Percentiles rank a stretch among this genome's conserved stretches.
Evolutionary conservation across 768 basidiomycete genomes (phyloP).

Genomic region (Pleurotus sapidus): DNA sequence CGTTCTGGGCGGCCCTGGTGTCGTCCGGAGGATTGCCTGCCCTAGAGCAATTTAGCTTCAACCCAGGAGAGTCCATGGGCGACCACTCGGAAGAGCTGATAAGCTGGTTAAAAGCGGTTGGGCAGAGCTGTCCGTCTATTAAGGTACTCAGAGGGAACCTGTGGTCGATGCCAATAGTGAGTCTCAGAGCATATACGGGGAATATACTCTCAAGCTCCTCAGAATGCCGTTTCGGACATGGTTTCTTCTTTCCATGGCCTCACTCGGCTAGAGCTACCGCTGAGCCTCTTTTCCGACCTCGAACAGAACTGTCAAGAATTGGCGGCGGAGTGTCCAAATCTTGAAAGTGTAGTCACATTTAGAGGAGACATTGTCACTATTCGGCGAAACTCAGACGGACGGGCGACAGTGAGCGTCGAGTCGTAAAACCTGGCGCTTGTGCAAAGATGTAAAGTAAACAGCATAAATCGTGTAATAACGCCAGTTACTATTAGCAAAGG

Average conservation of each 20-base stretch:
- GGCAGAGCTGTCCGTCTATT: neutral
- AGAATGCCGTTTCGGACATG: neutral
- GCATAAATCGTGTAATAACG: neutral
- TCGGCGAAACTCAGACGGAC: no score
- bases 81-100: neutral
- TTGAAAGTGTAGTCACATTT: neutral
- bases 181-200: neutral
- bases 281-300: neutral
- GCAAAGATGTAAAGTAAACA: neutral
- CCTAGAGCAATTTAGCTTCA: neutral
- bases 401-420: no score
- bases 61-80: slow-evolving; percentile 1
- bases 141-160: neutral
- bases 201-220: no score
- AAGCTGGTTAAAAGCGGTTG: neutral
- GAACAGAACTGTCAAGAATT: neutral
- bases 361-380: neutral
- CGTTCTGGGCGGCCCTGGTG: neutral
- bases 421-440: neutral
- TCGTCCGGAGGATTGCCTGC: neutral
- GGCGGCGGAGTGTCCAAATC: neutral
- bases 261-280: neutral
- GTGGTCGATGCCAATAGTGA: neutral
- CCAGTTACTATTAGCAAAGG: neutral
- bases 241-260: neutral